These are phyloP conservation scores for Jackrogersella multiformis DNA, from an alignment of 495 filamentous ascomycete genomes.

Conservation along the genomic window DNA sequence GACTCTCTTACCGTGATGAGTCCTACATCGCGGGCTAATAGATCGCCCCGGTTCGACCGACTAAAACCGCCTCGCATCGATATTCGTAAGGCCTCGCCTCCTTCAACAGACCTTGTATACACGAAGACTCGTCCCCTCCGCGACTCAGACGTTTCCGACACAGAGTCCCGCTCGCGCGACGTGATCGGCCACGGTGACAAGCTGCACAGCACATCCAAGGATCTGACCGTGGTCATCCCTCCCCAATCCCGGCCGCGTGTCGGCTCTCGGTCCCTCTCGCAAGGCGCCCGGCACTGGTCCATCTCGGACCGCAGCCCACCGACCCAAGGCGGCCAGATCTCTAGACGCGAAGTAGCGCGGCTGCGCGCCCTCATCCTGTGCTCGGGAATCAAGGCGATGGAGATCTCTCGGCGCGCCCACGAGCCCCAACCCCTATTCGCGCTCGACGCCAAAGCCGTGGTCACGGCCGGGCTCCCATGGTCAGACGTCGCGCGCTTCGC, in stretches of 20 bases:
- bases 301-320: constrained; percentile 69
- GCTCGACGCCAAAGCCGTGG: constrained; percentile 10
- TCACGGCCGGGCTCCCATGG: constrained; percentile 43
- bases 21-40: constrained; percentile 45
- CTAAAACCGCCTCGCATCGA: constrained; percentile 72
- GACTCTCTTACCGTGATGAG: constrained; percentile 24
- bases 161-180: constrained; percentile 44
- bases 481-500: constrained; percentile 48
- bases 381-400: constrained; percentile 84
- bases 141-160: constrained; percentile 50
- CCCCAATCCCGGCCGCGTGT: constrained; percentile 29
- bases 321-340: constrained; percentile 51
- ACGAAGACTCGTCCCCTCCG: constrained; percentile 28
- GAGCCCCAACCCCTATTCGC: constrained; percentile 47
- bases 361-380: constrained; percentile 77
- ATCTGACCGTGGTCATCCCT: constrained; percentile 39
- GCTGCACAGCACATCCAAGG: constrained; percentile 25
- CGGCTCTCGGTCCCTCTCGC: constrained; percentile 29
- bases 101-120: constrained; percentile 46
- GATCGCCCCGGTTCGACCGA: constrained; percentile 60
- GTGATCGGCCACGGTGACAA: background rate
- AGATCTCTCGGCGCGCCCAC: constrained; percentile 73
- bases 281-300: constrained; percentile 68
- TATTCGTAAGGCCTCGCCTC: constrained; percentile 61
- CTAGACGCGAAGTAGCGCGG: constrained; percentile 76